These are phyloP conservation scores for Phytophthora syringae DNA, from an alignment of 352 stramenopile genomes.

Conservation along the genomic window DNA sequence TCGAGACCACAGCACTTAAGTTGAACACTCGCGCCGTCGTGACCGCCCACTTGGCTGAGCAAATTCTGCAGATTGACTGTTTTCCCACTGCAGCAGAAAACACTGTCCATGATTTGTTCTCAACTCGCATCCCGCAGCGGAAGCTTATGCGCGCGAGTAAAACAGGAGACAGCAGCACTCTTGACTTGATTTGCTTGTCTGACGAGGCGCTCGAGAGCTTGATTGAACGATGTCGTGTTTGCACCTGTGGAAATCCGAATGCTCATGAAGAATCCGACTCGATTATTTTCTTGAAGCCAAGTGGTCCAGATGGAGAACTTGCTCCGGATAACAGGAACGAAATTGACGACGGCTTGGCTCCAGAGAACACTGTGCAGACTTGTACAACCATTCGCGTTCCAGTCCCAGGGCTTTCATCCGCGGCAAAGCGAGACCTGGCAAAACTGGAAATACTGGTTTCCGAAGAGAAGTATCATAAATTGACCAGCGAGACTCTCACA, in stretches of 20 bases:
- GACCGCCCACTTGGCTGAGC: conserved; percentile 22
- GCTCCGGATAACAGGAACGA: neutral
- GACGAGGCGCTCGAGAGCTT: conserved; percentile 24
- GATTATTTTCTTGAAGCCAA: conserved; percentile 18
- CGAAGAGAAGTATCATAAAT: neutral
- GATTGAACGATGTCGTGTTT: conserved; percentile 34
- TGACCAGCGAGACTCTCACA: conserved; percentile 5
- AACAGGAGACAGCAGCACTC: neutral
- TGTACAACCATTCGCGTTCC: conserved; percentile 6
- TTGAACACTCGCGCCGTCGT: conserved; percentile 16
- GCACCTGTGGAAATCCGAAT: conserved; percentile 13
- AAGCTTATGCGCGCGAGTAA: conserved; percentile 13
- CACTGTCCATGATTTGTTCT: neutral
- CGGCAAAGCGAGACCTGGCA: conserved; percentile 16
- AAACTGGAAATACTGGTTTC: conserved; percentile 16
- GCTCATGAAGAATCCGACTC: conserved; percentile 2
- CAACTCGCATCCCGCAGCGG: conserved; percentile 11
- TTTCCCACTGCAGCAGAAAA: neutral
- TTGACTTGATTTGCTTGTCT: conserved; percentile 27
- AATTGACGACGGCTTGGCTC: neutral
- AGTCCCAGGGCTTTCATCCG: conserved; percentile 32
- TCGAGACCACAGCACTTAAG: neutral
- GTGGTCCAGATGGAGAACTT: neutral
- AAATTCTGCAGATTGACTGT: conserved; percentile 29
- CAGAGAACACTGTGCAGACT: neutral